A percentile compares a stretch with the other conserved stretches of the same genome.
Evolutionary conservation across 495 filamentous ascomycete species (phyloP).

Genomic region (Clavariopsis aquatica): DNA sequence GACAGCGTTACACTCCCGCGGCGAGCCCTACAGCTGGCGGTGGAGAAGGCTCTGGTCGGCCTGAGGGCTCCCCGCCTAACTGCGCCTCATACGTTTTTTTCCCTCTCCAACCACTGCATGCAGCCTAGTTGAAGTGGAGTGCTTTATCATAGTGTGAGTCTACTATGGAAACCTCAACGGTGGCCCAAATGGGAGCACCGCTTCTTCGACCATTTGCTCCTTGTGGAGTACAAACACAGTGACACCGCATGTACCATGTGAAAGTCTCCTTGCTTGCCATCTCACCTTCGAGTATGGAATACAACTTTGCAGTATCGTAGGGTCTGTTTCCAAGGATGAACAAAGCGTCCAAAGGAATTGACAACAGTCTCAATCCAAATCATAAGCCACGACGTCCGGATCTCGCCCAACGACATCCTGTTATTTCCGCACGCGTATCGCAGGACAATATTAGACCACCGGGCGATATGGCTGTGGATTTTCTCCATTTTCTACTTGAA

Average conservation of each 20-base stretch:
- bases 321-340: too few species aligned
- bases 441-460: too few species aligned
- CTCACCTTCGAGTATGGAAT: background rate
- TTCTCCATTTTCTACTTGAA: background rate
- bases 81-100: slow-evolving; percentile 21
- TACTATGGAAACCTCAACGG: too few species aligned
- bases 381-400: too few species aligned
- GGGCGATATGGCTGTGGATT: too few species aligned
- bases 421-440: too few species aligned
- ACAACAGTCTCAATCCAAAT: too few species aligned
- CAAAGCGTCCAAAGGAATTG: too few species aligned
- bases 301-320: background rate
- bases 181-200: background rate
- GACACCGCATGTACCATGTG: background rate
- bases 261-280: background rate
- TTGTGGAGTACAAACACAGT: background rate
- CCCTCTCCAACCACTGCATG: background rate
- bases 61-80: slow-evolving; percentile 17
- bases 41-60: slow-evolving; percentile 13
- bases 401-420: too few species aligned
- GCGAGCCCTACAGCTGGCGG: slow-evolving; percentile 17
- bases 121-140: background rate
- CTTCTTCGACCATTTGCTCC: background rate
- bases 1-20: slow-evolving; percentile 4
- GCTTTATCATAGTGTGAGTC: background rate